Base-by-base conservation (phyloP, 2,329 filamentous ascomycete genomes). In the Fusarium tuaranense region DNA sequence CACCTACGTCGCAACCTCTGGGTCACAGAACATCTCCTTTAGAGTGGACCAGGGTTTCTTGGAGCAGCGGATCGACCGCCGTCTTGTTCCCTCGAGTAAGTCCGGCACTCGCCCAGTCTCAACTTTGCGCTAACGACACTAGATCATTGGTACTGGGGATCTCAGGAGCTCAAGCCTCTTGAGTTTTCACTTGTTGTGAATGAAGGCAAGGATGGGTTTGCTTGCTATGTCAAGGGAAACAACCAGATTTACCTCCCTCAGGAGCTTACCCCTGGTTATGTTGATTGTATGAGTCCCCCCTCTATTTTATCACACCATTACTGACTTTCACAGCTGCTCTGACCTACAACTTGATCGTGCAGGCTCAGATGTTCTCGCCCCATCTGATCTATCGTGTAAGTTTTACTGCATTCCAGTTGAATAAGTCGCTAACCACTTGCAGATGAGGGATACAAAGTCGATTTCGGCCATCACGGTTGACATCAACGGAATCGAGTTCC, bases 161-260 rank as follows among this genome's bases (percentile, higher is more conserved):
- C 68, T 1, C 68, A 58, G 12, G 46, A 57, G 9, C 58, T 67
- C 13, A 41, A 39, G 8, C 51, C 58, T 13, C 61, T 70, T 44
- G 53, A 67, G 27, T 67, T 67, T 14, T 69, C 68, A 3, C 22
- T 69, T 2, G 68, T 69, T 32, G 64, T 69, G 9, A 65, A 48
- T 12, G 59, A 65, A 8, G 68, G 68, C 9, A 30, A 51, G 9
- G 59, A 67, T 32, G 68, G 68, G 0, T 70, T 59, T 39, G 68
- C 68, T 13, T 70, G 68, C 36, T 70, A 67, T 41, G 64, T 67
- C 18, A 55, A 44, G 25, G 64, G 68, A 4, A 70, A 67, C 25
- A 60, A 70, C 16, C 68, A 70, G 57, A 67, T 70, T 36, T 67
- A 51, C 63, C 51, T 70, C 10, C 68, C 68, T 20, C 34, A 53